Percentiles rank a stretch among this genome's conserved stretches.
These are phyloP conservation scores for Nitzschia sp. DNA, from an alignment of 108 stramenopile genomes.

Conservation along the genomic window DNA sequence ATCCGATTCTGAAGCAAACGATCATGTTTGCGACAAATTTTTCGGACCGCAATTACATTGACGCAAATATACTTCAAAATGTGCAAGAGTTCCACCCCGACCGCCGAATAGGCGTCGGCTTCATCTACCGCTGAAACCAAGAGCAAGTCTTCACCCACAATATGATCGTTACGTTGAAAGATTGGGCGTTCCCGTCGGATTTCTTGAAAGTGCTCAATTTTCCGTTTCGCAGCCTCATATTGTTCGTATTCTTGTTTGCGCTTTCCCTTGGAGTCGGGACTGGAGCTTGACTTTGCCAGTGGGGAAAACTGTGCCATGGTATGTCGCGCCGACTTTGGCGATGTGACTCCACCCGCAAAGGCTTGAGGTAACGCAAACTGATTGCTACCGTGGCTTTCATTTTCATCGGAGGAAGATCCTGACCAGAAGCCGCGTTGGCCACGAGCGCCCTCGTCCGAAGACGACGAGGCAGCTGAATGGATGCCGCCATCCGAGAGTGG, in stretches of 20 bases:
- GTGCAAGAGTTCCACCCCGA: constrained; percentile 84
- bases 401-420: constrained; percentile 46
- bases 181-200: constrained; percentile 63
- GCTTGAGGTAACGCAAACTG: constrained; percentile 6
- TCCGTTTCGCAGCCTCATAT: constrained; percentile 44
- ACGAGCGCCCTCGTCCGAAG: constrained; percentile 50
- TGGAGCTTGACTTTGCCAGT: constrained; percentile 32
- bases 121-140: constrained; percentile 86
- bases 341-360: constrained; percentile 13
- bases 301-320: not conserved
- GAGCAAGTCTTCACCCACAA: constrained; percentile 61
- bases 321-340: too few species aligned
- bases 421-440: constrained; percentile 42
- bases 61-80: constrained; percentile 79
- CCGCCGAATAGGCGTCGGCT: constrained; percentile 67
- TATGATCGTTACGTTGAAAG: constrained; percentile 76
- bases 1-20: constrained; percentile 79
- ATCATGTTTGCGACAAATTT: constrained; percentile 87
- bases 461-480: constrained; percentile 56
- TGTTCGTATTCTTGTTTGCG: constrained; percentile 33
- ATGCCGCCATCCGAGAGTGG: constrained; percentile 66
- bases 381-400: constrained; percentile 14
- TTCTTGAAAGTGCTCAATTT: constrained; percentile 66
- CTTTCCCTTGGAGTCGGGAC: constrained; percentile 4
- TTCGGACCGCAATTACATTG: constrained; percentile 81